These are phyloP conservation scores for Herpetomonas samuelpessoai DNA, from an alignment of 208 protist species.

Conservation along the genomic window DNA sequence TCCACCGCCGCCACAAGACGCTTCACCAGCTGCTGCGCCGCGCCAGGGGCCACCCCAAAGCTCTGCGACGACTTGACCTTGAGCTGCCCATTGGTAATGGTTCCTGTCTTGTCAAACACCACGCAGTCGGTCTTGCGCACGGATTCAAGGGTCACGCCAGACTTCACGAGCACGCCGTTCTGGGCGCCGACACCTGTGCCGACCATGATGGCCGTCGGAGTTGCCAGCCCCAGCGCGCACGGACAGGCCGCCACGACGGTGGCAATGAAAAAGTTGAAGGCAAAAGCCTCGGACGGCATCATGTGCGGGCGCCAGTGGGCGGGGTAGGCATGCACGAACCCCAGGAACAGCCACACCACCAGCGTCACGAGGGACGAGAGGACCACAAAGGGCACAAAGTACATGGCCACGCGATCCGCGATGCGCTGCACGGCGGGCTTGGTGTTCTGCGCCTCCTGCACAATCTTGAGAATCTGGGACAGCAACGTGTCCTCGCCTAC, in stretches of 20 bases:
- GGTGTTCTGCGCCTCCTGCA: slow-evolving; percentile 95
- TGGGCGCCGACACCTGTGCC: slow-evolving; percentile 93
- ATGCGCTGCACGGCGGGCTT: slow-evolving; percentile 95
- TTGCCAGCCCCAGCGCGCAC: slow-evolving; percentile 96
- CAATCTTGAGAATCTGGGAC: slow-evolving; percentile 93
- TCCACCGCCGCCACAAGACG: slow-evolving; percentile 49
- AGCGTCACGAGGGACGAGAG: slow-evolving; percentile 86
- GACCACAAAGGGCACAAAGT: slow-evolving; percentile 95
- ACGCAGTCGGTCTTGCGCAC: slow-evolving; percentile 75
- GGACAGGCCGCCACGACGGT: slow-evolving; percentile 96
- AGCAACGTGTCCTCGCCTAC: slow-evolving; percentile 90
- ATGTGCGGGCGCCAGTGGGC: slow-evolving; percentile 38
- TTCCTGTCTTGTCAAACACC: slow-evolving; percentile 98
- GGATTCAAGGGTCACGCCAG: slow-evolving; percentile 85
- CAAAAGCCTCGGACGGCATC: slow-evolving; percentile 61
- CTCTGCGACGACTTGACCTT: slow-evolving; percentile 36
- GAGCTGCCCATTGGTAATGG: slow-evolving; percentile 93
- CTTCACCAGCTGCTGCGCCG: slow-evolving; percentile 9
- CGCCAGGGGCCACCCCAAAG: slow-evolving; percentile 8
- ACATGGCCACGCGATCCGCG: slow-evolving; percentile 84
- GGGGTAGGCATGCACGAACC: slow-evolving; percentile 56
- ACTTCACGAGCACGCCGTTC: slow-evolving; percentile 94
- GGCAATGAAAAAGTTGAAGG: slow-evolving; percentile 94
- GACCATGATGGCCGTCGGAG: slow-evolving; percentile 97
- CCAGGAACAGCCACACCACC: slow-evolving; percentile 87